These are phyloP conservation scores for Carex arenaria DNA, from an alignment of 202 grass and related monocot genomes.

Conservation along the genomic window DNA sequence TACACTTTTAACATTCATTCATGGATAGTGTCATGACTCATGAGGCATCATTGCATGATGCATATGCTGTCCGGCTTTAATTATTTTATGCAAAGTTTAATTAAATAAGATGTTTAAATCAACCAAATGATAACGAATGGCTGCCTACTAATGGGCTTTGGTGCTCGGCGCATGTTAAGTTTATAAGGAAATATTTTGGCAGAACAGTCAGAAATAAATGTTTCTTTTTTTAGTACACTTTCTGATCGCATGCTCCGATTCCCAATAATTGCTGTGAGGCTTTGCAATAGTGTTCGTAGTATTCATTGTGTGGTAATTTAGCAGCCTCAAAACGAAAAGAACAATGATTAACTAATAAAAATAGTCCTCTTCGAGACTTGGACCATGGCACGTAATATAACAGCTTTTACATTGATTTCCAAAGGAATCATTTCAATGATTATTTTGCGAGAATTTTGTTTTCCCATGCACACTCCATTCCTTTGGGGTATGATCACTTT, in stretches of 20 bases:
- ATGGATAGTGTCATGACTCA: slow-evolving; percentile 9
- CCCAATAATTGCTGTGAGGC: neutral
- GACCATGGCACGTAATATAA: neutral
- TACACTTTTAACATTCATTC: neutral
- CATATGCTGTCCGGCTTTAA: neutral
- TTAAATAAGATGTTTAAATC: neutral
- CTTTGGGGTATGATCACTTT: neutral
- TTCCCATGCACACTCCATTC: neutral
- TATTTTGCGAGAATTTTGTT: neutral
- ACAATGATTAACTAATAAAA: neutral
- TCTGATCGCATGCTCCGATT: neutral
- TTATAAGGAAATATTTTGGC: neutral
- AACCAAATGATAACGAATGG: neutral
- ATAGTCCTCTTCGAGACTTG: neutral
- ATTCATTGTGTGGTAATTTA: neutral
- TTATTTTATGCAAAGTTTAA: neutral
- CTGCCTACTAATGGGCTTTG: neutral
- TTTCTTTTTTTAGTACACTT: neutral
- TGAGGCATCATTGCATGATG: neutral
- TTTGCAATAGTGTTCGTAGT: neutral
- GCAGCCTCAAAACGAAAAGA: neutral
- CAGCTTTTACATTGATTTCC: neutral
- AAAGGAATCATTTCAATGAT: neutral
- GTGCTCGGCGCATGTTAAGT: neutral
- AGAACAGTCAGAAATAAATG: neutral